Base-by-base conservation (phyloP, 306 rosid genomes). In the Potentilla sterilis region DNA sequence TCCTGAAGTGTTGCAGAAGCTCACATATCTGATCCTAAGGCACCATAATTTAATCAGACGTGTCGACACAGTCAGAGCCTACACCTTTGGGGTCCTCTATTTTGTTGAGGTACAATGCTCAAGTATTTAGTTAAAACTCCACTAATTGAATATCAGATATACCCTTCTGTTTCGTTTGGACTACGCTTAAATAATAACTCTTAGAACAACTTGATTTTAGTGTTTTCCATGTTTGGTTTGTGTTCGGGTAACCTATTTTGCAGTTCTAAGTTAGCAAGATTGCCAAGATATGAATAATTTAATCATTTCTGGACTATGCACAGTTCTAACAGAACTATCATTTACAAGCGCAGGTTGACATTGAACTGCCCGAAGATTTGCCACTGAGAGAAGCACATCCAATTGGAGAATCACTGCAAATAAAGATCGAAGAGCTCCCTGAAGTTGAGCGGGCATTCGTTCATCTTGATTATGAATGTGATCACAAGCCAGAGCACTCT, bases 11-110 rank as follows among this genome's bases (percentile, higher is more conserved):
- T 62, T 92, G 78, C 93, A 90, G 86, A 92, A 85, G 85, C 77
- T 95, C 35, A 92, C 98, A 38, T 95, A 95, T 83, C 92, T 95
- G 22, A 88, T 73, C 71, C 44, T 90, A 72, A 84, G 83, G 83
- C 86, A 90, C 81, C 98, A n/a, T 12, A 55, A 92, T 49, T 52
- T 59, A 73, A 80, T 95, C 73, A 85, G 87, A 72, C 95, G 97
- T 1, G 69, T 95, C 11, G 98, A 94, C 81, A 94, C 98, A 9
- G 97, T 94, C 72, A 95, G 97, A 0, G 98, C 98, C 9, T 94
- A 92, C 87, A 94, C 97, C 64, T 94, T 94, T 70, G 98, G 98
- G 0, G 98, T 86, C 81, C 91, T 94, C 66, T 94, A 92, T 85
- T 94, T 94, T 76, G 97, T 94, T 4, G 97, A 92, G 98, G 97